Evolutionary conservation across 2,329 filamentous ascomycete genomes (phyloP).

Genomic region (Colletotrichum gigasporum): DNA sequence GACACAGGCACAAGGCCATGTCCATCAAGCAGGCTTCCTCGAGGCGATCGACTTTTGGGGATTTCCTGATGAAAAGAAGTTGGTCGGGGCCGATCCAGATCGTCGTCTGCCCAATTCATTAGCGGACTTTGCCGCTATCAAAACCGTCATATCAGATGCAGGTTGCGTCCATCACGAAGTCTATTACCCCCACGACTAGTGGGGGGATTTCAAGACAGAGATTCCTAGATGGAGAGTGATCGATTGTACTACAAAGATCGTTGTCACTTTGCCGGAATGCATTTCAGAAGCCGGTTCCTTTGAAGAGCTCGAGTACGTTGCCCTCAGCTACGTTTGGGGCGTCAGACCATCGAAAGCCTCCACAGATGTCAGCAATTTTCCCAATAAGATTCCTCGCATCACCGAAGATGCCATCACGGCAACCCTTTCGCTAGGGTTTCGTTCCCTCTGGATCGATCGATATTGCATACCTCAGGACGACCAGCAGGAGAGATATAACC

Average conservation of each 20-base stretch:
- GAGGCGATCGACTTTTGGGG: no score
- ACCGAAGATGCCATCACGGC: conserved; percentile 45
- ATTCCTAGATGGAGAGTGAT: background rate
- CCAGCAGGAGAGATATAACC: conserved; percentile 37
- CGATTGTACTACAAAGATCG: background rate
- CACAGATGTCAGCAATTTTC: conserved; percentile 32
- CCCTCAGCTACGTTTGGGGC: conserved; percentile 48
- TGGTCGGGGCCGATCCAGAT: no score
- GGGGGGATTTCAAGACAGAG: background rate
- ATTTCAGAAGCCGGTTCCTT: background rate
- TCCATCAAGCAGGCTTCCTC: no score
- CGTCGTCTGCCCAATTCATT: no score
- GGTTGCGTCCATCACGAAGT: background rate
- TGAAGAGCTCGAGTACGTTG: conserved; percentile 38
- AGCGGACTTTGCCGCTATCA: no score
- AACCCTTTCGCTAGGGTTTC: conserved; percentile 43
- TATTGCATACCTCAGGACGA: conserved; percentile 43
- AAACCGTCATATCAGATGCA: background rate
- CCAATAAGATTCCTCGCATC: conserved; percentile 39
- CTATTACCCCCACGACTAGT: background rate
- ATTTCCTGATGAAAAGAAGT: no score
- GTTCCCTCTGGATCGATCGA: conserved; percentile 49
- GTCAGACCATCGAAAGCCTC: background rate
- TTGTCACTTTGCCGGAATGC: background rate
- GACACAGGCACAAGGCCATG: no score